Conservation (phyloP, 768 basidiomycete genomes). For the Collybia mongolica region DNA sequence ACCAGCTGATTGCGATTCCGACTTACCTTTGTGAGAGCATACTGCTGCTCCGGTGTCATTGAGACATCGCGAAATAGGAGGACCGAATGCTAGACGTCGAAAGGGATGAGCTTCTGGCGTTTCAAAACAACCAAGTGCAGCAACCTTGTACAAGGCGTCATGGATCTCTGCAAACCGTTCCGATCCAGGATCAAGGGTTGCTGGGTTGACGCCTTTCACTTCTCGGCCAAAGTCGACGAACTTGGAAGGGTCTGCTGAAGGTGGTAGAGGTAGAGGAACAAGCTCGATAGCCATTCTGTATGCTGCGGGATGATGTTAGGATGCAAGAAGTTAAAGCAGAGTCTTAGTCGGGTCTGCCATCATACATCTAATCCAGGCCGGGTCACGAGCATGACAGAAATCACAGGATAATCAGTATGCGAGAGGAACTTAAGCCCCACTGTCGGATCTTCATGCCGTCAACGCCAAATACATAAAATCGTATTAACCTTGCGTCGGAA, state of each 20-base stretch:
- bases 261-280: conserved; percentile 64
- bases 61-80: conserved; percentile 73
- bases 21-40: conserved; percentile 77
- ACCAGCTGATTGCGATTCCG: not conserved
- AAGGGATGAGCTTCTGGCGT: not conserved
- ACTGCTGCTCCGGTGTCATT: conserved; percentile 81
- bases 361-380: not conserved
- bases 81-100: conserved; percentile 51
- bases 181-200: conserved; percentile 41
- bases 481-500: not conserved
- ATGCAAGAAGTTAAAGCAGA: conserved; percentile 4
- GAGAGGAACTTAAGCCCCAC: not conserved
- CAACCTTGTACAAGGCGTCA: conserved; percentile 75
- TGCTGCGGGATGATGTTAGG: not conserved
- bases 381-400: not conserved
- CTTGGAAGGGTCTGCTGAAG: conserved; percentile 65
- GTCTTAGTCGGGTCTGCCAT: not conserved
- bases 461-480: no score
- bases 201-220: conserved; percentile 74
- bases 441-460: not conserved
- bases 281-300: conserved; percentile 67
- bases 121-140: conserved; percentile 9
- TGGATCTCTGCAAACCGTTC: conserved; percentile 67
- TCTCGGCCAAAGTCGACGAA: conserved; percentile 75
- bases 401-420: not conserved